These are phyloP conservation scores for Dendrobium officinale DNA, from an alignment of 106 monocot genomes.

Conservation along the genomic window DNA sequence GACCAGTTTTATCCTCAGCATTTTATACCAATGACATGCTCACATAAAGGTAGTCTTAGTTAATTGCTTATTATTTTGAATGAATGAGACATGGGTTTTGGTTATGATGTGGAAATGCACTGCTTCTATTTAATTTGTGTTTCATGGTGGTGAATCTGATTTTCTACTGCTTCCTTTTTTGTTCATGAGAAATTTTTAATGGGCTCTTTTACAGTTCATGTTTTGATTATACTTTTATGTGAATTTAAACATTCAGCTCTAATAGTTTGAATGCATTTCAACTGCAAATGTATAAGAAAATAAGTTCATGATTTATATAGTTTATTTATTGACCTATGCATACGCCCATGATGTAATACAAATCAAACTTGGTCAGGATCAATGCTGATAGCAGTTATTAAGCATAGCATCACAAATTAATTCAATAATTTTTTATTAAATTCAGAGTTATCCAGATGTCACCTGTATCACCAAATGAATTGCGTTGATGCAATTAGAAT, in stretches of 20 bases:
- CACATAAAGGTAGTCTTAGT: slow-evolving; percentile 12
- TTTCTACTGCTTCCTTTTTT: not conserved
- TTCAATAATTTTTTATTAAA: too few species aligned
- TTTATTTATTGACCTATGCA: too few species aligned
- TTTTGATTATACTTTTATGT: not conserved
- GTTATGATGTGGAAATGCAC: not conserved
- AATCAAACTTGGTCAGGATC: too few species aligned
- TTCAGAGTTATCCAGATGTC: too few species aligned
- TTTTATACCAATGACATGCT: slow-evolving; percentile 27
- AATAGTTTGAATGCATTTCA: not conserved
- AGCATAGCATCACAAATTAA: too few species aligned
- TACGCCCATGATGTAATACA: too few species aligned
- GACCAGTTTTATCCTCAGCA: slow-evolving; percentile 44
- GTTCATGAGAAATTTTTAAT: not conserved
- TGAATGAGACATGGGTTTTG: not conserved
- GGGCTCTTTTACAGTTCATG: not conserved
- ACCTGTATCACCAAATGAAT: too few species aligned
- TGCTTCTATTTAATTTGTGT: not conserved
- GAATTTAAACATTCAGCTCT: not conserved
- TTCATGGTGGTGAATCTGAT: not conserved
- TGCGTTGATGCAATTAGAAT: too few species aligned
- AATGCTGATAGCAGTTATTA: too few species aligned
- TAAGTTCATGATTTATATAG: too few species aligned
- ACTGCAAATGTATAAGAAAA: not conserved
- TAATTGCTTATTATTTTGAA: not conserved